Percentiles rank a stretch among this genome's conserved stretches.
Conservation (phyloP, 164 flowering plant species). For the Cinnamomum chago region DNA sequence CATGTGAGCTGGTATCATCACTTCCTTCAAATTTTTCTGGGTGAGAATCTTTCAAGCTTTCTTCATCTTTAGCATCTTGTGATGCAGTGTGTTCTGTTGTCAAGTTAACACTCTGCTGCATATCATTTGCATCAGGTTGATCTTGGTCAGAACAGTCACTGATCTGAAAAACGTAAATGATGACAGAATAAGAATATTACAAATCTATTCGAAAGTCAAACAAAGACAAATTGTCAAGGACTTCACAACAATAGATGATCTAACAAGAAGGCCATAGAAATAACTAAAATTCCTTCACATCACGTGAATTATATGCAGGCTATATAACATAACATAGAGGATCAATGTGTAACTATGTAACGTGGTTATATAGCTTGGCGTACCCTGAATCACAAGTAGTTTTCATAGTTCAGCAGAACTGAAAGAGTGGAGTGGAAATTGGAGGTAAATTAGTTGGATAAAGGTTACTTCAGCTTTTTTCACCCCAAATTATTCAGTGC, state of each 20-base stretch:
- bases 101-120: slow-evolving; percentile 12
- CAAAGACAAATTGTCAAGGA: not conserved
- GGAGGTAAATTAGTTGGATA: too few species aligned
- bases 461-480: too few species aligned
- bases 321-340: too few species aligned
- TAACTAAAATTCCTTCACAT: too few species aligned
- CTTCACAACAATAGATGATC: not conserved
- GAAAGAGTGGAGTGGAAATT: too few species aligned
- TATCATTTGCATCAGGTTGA: slow-evolving; percentile 17
- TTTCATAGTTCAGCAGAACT: too few species aligned
- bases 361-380: too few species aligned
- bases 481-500: too few species aligned
- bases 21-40: slow-evolving; percentile 25
- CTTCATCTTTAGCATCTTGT: slow-evolving; percentile 24
- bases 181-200: not conserved
- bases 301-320: too few species aligned
- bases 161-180: slow-evolving; percentile 44
- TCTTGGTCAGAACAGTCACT: slow-evolving; percentile 30
- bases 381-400: too few species aligned
- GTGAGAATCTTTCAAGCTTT: slow-evolving; percentile 3
- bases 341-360: too few species aligned
- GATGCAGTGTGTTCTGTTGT: slow-evolving; percentile 4
- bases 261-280: not conserved
- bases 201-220: not conserved
- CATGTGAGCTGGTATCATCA: slow-evolving; percentile 15